Conservation (phyloP, 2,329 filamentous ascomycete species). For the Ophiostoma quercus region DNA sequence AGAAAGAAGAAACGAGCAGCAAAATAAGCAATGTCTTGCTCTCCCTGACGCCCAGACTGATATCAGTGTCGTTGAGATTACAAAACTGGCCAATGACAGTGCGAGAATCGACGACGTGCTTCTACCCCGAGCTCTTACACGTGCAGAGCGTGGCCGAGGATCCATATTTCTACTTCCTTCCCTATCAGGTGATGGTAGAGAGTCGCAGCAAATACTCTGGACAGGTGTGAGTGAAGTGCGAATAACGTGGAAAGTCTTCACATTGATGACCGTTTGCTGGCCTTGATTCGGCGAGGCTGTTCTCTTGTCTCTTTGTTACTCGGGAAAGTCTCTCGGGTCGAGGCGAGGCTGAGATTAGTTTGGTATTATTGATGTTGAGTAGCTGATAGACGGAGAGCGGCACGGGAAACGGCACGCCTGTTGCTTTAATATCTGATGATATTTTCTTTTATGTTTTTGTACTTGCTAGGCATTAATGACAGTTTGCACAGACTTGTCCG, state of each 20-base stretch:
- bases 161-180: neutral
- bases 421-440: neutral
- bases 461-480: neutral
- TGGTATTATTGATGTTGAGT: neutral
- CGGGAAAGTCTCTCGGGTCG: neutral
- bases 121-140: constrained; percentile 3
- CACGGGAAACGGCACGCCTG: neutral
- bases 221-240: no score
- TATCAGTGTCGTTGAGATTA: constrained; percentile 3
- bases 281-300: neutral
- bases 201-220: no score
- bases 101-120: neutral
- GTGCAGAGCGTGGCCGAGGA: neutral
- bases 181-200: no score
- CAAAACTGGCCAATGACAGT: neutral
- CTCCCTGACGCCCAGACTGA: neutral
- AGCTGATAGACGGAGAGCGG: neutral
- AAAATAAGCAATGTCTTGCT: neutral
- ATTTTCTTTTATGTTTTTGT: neutral
- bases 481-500: neutral
- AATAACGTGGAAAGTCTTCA: neutral
- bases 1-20: neutral
- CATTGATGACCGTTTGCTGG: neutral
- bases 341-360: neutral
- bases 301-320: neutral